phyloP scores from a whole-genome alignment of 23 red algal species.

The Gracilariopsis chorda region DNA sequence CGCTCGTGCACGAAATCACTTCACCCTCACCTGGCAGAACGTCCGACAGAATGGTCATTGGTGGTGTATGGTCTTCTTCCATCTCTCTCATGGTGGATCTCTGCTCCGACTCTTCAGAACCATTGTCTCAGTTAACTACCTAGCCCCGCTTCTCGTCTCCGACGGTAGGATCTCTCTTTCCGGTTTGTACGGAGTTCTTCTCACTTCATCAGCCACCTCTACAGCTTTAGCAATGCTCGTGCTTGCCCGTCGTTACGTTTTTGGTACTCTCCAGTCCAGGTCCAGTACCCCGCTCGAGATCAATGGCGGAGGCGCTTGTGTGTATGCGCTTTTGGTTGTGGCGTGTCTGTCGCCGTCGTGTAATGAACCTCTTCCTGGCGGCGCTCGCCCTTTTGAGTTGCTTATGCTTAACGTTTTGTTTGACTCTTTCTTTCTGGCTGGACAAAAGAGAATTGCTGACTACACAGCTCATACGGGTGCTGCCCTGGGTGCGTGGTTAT shows the following conservation, averaged over 20 bases:
- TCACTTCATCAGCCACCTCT: conserved; percentile 51
- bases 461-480: conserved; percentile 70
- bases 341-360: conserved; percentile 49
- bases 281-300: conserved; percentile 47
- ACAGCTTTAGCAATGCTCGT: conserved; percentile 58
- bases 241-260: conserved; percentile 35
- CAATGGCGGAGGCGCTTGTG: conserved; percentile 57
- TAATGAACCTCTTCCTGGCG: conserved; percentile 21
- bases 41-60: conserved; percentile 24
- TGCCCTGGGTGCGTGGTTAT: conserved; percentile 56
- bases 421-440: conserved; percentile 67
- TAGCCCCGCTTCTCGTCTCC: conserved; percentile 57
- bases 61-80: conserved; percentile 62
- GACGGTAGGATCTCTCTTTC: conserved; percentile 24
- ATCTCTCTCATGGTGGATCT: conserved; percentile 62
- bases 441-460: conserved; percentile 62
- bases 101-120: conserved; percentile 53
- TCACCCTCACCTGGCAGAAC: conserved; percentile 71
- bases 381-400: conserved; percentile 66
- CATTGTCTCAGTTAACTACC: conserved; percentile 33
- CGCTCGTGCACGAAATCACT: conserved; percentile 7
- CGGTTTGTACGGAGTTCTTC: conserved; percentile 51
- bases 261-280: background rate
- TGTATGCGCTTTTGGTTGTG: conserved; percentile 56
- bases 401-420: conserved; percentile 74